Base-by-base conservation (phyloP, 2,329 filamentous ascomycete species). In the Phaeophleospora eucalypticola region DNA sequence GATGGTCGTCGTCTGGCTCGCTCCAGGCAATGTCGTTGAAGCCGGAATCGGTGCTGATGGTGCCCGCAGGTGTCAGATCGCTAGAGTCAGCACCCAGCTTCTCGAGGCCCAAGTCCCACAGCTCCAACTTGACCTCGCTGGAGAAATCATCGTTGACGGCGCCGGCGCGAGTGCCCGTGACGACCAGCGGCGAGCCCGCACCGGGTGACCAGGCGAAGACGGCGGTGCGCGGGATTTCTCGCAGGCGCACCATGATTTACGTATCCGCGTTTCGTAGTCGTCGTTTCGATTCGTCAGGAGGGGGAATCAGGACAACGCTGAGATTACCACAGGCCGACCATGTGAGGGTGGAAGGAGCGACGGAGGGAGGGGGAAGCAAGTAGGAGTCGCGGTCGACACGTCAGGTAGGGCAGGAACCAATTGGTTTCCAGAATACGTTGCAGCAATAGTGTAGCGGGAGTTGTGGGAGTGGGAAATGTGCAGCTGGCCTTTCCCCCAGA, bases 1-100 rank as follows among this genome's bases (percentile, higher is more conserved):
- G 84, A 62, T 88, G 79, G 53, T 89, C 83, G 51, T 86, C 84
- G 58, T 84, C 87, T 39, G 87, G 82, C 56, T 86, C 82, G 46
- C 89, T 86, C 93, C 93, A 98, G 51, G 91, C 89, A 67, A 98
- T 86, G 65, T 97, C 93, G 69, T 96, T 93, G 71, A 98, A 98
- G 63, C 93, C 93, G 49, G 91, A 89, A 63, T 97, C 93, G 41
- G 88, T 89, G 67, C 77, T 83, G 64, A 97, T 82, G 70, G 84
- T 91, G 53, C 83, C 86, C 63, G 89, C 74, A 51, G 93, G 89
- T 68, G 90, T 84, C 46, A 96, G 82, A 73, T 97, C 93, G 44
- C 88, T 76, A 45, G 83, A 83, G 63, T 87, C 83, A 6, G 6
- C 7, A 51, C 86, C 78, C 53, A 81, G 72, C 68, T 83, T 82